phyloP scores from a whole-genome alignment of 2,329 filamentous ascomycete species.

The Diaporthe citri region DNA sequence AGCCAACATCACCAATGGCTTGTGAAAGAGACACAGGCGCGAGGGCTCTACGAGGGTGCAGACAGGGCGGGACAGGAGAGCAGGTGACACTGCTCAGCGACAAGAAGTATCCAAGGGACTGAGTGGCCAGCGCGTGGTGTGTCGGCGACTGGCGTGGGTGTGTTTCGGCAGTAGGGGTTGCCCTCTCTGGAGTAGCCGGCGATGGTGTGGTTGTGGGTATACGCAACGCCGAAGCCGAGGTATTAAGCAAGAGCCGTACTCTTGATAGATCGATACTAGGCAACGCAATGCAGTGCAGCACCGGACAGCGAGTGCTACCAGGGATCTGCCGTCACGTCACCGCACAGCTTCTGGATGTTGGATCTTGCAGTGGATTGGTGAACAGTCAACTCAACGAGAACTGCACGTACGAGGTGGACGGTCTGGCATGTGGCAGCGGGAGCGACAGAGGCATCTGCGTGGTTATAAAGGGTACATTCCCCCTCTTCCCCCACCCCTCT shows the following conservation, averaged over 20 bases:
- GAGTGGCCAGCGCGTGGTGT: neutral
- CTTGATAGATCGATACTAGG: neutral
- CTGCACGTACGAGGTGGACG: neutral
- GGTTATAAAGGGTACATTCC: conserved; percentile 11
- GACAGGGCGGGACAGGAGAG: conserved; percentile 1
- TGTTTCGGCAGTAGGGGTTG: conserved; percentile 31
- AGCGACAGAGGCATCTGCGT: neutral
- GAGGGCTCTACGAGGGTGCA: conserved; percentile 4
- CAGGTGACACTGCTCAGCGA: conserved; percentile 27
- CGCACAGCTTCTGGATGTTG: neutral
- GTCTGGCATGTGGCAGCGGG: conserved; percentile 1
- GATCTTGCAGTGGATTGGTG: conserved; percentile 6
- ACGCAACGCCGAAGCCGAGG: conserved; percentile 38
- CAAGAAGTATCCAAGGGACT: conserved; percentile 11
- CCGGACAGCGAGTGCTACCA: neutral
- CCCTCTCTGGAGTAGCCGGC: conserved; percentile 23
- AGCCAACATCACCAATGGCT: conserved; percentile 51
- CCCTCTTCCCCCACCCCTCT: neutral
- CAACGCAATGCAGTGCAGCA: neutral
- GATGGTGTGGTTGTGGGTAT: conserved; percentile 30
- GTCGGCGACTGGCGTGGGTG: conserved; percentile 27
- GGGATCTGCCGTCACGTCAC: neutral
- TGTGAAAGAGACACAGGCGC: conserved; percentile 8
- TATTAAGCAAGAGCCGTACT: conserved; percentile 19
- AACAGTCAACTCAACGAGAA: neutral